A percentile compares a stretch with the other conserved stretches of the same genome.
Conservation (phyloP, 2,329 filamentous ascomycete genomes). For the Aspergillus tanneri region DNA sequence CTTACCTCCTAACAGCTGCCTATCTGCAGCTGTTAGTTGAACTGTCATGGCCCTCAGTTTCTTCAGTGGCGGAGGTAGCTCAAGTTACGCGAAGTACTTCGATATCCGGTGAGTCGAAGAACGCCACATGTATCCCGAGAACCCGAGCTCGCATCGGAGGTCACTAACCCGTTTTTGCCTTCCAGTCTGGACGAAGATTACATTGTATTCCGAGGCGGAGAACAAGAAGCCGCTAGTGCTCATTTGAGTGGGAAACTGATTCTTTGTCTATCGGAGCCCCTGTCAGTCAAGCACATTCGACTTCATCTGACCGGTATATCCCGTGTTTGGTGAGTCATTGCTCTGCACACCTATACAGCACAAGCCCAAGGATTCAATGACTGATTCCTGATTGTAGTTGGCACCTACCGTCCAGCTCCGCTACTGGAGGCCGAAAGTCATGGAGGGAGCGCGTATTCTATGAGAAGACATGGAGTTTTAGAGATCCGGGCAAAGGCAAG, state of each 20-base stretch:
- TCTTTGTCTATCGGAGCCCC: slow-evolving; percentile 66
- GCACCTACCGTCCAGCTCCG: slow-evolving; percentile 39
- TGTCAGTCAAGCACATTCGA: slow-evolving; percentile 72
- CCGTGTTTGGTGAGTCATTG: slow-evolving; percentile 61
- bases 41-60: slow-evolving; percentile 48
- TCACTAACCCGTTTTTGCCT: slow-evolving; percentile 19
- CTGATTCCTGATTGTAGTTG: slow-evolving; percentile 26
- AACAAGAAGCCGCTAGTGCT: slow-evolving; percentile 73
- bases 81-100: slow-evolving; percentile 50
- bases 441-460: slow-evolving; percentile 56
- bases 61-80: slow-evolving; percentile 42
- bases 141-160: slow-evolving; percentile 9
- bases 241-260: slow-evolving; percentile 71
- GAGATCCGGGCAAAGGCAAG: slow-evolving; percentile 50
- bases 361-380: neutral
- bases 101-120: slow-evolving; percentile 45
- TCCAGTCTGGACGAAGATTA: slow-evolving; percentile 73
- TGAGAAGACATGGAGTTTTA: slow-evolving; percentile 70
- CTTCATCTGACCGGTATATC: slow-evolving; percentile 69
- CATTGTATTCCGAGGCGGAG: slow-evolving; percentile 72
- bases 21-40: slow-evolving; percentile 22
- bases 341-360: too few species aligned
- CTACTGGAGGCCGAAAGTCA: slow-evolving; percentile 37
- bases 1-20: slow-evolving; percentile 15
- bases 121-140: slow-evolving; percentile 15